Evolutionary conservation across 2,329 filamentous ascomycete genomes (phyloP).

Genomic region (Ophiocordyceps camponoti-leonardi): DNA sequence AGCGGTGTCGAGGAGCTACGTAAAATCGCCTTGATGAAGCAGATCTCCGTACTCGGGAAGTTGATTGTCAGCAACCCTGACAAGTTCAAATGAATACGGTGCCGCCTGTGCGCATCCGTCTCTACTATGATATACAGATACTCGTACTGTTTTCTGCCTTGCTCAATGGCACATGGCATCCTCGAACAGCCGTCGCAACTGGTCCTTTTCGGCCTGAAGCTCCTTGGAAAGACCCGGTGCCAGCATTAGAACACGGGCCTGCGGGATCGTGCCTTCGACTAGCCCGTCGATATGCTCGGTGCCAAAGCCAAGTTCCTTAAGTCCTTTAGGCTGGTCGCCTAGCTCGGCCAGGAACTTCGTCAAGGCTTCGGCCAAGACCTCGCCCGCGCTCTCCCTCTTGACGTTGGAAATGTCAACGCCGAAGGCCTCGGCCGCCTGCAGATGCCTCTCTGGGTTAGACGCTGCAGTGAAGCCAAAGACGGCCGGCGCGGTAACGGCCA

Average conservation of each 20-base stretch:
- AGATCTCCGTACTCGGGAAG: slow-evolving; percentile 49
- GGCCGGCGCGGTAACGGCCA: slow-evolving; percentile 81
- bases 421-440: slow-evolving; percentile 77
- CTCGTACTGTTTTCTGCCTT: neutral
- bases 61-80: slow-evolving; percentile 48
- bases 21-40: slow-evolving; percentile 45
- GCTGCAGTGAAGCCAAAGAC: slow-evolving; percentile 88
- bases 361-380: slow-evolving; percentile 71
- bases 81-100: slow-evolving; percentile 22
- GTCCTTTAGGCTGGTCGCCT: slow-evolving; percentile 77
- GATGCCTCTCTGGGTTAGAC: slow-evolving; percentile 81
- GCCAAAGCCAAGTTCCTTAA: slow-evolving; percentile 71
- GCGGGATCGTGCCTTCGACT: slow-evolving; percentile 89
- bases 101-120: neutral
- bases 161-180: slow-evolving; percentile 25
- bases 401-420: slow-evolving; percentile 79
- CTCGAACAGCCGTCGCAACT: slow-evolving; percentile 54
- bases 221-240: slow-evolving; percentile 66
- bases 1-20: slow-evolving; percentile 45
- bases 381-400: slow-evolving; percentile 77
- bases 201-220: slow-evolving; percentile 51
- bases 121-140: neutral
- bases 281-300: slow-evolving; percentile 59
- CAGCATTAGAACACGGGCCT: slow-evolving; percentile 77
- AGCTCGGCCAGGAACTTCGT: slow-evolving; percentile 64